Base-by-base conservation (phyloP, 768 basidiomycete species). In the Megacollybia marginata region DNA sequence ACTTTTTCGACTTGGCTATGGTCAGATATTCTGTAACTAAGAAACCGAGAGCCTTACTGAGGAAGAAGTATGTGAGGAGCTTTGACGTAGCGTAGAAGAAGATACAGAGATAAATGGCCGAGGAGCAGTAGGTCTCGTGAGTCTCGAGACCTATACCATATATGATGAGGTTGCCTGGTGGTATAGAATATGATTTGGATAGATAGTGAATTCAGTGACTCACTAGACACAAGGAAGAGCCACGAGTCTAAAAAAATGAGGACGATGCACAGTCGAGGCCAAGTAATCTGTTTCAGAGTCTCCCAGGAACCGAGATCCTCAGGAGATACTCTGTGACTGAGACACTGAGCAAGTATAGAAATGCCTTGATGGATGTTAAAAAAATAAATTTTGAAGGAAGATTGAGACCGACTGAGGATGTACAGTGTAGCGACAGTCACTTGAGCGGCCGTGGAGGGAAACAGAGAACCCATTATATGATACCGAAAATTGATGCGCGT, bases 41-140 rank as follows among this genome's bases (percentile, higher is more conserved):
- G 33, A 23, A 33, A 48, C 10, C 31, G 44, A 47, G 48, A 46
- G 46, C 63, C 67, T 38, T 42, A 68, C 68, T 65, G 23, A 77
- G 65, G 54, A 76, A 78, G 5, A 66, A 59, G 53, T 78, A 79
- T 6, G 77, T 71, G 38, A 76, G 65, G 8, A 76, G 48, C 52
- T 77, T 74, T 6, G 72, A 68, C 10, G 66, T 59, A 1, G 68
- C 62, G 51, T 73, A 74, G 51, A 73, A 67, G 18, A 57, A 50
- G 44, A 76, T 67, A 57, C 74, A 76, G 28, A 70, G 57, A 48
- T 70, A 67, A 46, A 77, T 72, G 2, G 69, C 75, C 9, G 69
- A 55, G 4, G 66, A 59, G 57, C 77, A 79, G 1, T 69, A 58
- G 2, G 60, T 53, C 2, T 44, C 13, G 44, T 64, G 67, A 35